phyloP scores from a whole-genome alignment of 129 eudicot genomes.

The Deinandra increscens region DNA sequence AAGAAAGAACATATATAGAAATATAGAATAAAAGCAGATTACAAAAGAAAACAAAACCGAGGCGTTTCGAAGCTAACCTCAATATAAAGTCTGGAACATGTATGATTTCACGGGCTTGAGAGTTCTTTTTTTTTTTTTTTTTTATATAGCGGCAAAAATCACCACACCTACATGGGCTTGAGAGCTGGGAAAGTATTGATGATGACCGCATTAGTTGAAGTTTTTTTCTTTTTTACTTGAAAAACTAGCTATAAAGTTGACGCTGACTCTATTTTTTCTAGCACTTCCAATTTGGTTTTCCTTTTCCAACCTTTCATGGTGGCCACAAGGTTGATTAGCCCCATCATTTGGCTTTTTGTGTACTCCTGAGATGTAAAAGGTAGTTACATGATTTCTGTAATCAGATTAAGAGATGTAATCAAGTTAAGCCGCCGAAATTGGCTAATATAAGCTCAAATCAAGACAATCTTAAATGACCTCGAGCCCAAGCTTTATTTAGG shows the following conservation, averaged over 20 bases:
- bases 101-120: background rate
- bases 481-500: too few relatives aligned
- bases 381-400: slow-evolving; percentile 4
- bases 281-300: slow-evolving; percentile 75
- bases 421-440: too few relatives aligned
- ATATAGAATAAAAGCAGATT: slow-evolving; percentile 9
- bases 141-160: too few relatives aligned
- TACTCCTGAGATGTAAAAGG: slow-evolving; percentile 57
- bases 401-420: background rate
- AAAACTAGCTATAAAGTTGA: slow-evolving; percentile 29
- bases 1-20: slow-evolving; percentile 20
- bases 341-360: slow-evolving; percentile 74
- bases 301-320: slow-evolving; percentile 97
- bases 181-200: background rate
- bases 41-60: background rate
- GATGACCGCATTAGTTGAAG: background rate
- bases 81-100: background rate
- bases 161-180: too few relatives aligned
- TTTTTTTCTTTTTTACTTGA: background rate
- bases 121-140: too few relatives aligned
- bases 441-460: too few relatives aligned
- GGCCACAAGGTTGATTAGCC: slow-evolving; percentile 88
- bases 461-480: too few relatives aligned
- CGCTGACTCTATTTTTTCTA: slow-evolving; percentile 72
- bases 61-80: slow-evolving; percentile 15